Conservation (phyloP, 768 basidiomycete species). For the Agrocybe praecox region DNA sequence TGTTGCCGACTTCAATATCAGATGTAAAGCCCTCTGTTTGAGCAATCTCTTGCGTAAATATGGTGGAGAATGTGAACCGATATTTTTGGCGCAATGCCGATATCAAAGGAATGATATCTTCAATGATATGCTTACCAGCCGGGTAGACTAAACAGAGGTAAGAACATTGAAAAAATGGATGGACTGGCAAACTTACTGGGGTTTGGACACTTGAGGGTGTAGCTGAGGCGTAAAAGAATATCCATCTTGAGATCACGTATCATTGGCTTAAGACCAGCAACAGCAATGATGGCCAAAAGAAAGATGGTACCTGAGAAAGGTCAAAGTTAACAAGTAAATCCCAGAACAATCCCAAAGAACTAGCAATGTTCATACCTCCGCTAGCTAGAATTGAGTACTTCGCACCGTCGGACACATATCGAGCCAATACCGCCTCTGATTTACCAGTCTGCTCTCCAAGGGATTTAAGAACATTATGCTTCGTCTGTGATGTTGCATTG, state of each 20-base stretch:
- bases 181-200: neutral
- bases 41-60: neutral
- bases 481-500: too few species aligned
- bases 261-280: neutral
- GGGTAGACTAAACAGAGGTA: neutral
- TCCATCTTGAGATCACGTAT: neutral
- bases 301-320: neutral
- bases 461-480: too few species aligned
- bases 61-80: neutral
- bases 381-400: too few species aligned
- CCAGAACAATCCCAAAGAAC: too few species aligned
- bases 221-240: neutral
- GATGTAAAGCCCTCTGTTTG: neutral
- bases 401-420: too few species aligned
- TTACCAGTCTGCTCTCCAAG: too few species aligned
- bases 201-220: neutral
- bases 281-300: neutral
- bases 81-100: neutral
- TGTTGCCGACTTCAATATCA: neutral
- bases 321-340: too few species aligned
- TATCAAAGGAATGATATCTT: conserved; percentile 2
- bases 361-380: too few species aligned
- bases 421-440: too few species aligned
- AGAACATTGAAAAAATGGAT: neutral
- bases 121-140: neutral